Base-by-base conservation (phyloP, 495 filamentous ascomycete genomes). In the Hypomontagnella monticulosa region DNA sequence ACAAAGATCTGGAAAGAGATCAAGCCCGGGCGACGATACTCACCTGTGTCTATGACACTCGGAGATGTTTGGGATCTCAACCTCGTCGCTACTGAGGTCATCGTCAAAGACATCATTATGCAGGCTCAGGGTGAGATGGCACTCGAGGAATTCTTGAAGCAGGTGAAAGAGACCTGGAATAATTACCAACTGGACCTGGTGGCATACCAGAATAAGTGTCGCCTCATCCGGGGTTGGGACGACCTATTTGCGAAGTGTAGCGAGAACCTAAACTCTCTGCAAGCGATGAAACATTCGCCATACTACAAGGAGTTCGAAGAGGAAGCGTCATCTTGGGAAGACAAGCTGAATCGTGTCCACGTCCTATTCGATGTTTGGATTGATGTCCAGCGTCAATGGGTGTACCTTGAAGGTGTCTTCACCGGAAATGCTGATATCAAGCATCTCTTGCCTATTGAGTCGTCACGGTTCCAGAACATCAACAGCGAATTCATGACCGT, bases 301-400 rank as follows among this genome's bases (percentile, higher is more conserved):
- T 99, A 98, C 75, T 98, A 96, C 79, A 97, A 97, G 74, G 93
- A 97, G 68, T 99, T 99, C 66, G 95, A 98, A 72, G 95, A 98
- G 68, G 96, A 98, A 63, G 95, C 95, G 15, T 89, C 93, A 1
- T 85, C 88, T 2, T 99, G 96, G 96, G 95, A 99, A 78, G 95
- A 99, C 76, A 97, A 96, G 70, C 83, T 99, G 40, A 99, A 99
- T 75, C 88, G 96, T 36, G 92, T 98, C 16, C 95, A 98, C 74
- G 92, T 98, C 32, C 83, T 98, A 1, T 99, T 99, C 73, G 96
- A 99, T 78, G 92, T 98, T 27, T 99, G 95, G 95, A 98, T 99
- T 64, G 95, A 99, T 79, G 96, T 99, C 20, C 95, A 99, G 76
- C 88, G 95, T 57, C 95, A 99, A 80, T 99, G 95, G 95, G 94